phyloP scores from a whole-genome alignment of 306 rosid species.

The Quercus aquifolioides region DNA sequence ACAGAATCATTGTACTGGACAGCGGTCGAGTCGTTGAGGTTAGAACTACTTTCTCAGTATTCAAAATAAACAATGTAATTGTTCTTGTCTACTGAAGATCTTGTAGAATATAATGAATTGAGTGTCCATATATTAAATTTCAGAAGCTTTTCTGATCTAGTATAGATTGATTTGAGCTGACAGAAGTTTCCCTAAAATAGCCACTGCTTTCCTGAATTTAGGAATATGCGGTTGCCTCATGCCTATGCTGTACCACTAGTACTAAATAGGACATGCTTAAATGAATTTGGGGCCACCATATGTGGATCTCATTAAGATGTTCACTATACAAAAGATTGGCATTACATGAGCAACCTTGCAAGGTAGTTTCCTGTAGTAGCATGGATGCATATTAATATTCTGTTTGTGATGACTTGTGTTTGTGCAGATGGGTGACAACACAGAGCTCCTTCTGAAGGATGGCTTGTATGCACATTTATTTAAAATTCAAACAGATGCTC shows the following conservation, averaged over 20 bases:
- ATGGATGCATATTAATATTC: not conserved
- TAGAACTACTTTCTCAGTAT: not conserved
- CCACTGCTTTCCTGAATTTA: not conserved
- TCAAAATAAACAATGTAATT: not conserved
- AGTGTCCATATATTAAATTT: not conserved
- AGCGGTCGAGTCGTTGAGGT: slow-evolving; percentile 43
- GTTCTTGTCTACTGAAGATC: not conserved
- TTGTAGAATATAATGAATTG: not conserved
- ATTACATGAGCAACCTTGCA: not conserved
- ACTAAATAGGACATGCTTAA: not conserved
- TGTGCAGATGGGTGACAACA: slow-evolving; percentile 34
- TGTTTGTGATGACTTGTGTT: not conserved
- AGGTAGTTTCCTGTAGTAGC: not conserved
- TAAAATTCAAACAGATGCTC: slow-evolving; percentile 18
- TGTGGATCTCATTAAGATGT: not conserved
- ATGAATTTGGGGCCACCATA: not conserved
- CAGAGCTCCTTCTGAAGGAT: slow-evolving; percentile 32
- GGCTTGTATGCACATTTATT: slow-evolving; percentile 29
- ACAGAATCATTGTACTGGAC: slow-evolving; percentile 46
- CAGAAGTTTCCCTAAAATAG: not conserved
- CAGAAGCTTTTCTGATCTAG: not conserved
- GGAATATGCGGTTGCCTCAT: not conserved
- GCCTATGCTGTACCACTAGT: not conserved
- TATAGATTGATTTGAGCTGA: not conserved
- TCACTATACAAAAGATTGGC: not conserved